Evolutionary conservation across 139 green algal species (phyloP).

Genomic region (Edaphochlamys debaryana): DNA sequence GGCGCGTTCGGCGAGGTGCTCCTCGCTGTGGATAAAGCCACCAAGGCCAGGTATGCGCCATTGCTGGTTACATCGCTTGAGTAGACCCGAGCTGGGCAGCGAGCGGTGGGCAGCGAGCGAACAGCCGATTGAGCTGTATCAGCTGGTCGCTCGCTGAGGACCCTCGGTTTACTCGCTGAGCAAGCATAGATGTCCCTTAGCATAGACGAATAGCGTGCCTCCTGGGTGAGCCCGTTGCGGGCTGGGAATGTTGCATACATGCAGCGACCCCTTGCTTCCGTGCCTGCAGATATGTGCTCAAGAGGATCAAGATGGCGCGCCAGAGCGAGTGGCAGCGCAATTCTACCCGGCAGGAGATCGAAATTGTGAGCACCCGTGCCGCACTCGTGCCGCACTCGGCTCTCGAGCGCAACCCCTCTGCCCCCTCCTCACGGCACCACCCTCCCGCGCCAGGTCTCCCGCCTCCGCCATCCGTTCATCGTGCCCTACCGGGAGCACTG

Average conservation of each 20-base stretch:
- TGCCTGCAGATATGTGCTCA: slow-evolving; percentile 64
- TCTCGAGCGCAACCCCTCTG: background rate
- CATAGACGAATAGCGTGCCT: background rate
- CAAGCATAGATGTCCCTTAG: too few relatives aligned
- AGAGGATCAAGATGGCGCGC: slow-evolving; percentile 63
- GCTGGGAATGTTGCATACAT: background rate
- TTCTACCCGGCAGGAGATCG: slow-evolving; percentile 61
- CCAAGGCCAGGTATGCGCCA: slow-evolving; percentile 47
- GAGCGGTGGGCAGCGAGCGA: too few relatives aligned
- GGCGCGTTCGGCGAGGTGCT: slow-evolving; percentile 65
- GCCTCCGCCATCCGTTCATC: slow-evolving; percentile 69
- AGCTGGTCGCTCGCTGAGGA: background rate
- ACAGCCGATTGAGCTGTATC: background rate
- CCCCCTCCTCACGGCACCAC: background rate
- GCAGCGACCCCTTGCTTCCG: background rate
- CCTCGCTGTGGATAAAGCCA: slow-evolving; percentile 48
- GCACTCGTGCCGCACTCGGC: background rate
- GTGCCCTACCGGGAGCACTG: slow-evolving; percentile 67
- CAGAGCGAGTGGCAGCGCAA: slow-evolving; percentile 71
- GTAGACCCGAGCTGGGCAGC: background rate
- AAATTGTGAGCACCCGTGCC: slow-evolving; percentile 51
- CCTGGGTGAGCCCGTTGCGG: background rate
- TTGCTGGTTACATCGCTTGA: too few relatives aligned
- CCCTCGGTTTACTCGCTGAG: background rate
- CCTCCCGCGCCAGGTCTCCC: slow-evolving; percentile 49